A percentile compares a stretch with the other conserved stretches of the same genome.
phyloP scores from a whole-genome alignment of 2,329 filamentous ascomycete species.

The Aphanocladium album region DNA sequence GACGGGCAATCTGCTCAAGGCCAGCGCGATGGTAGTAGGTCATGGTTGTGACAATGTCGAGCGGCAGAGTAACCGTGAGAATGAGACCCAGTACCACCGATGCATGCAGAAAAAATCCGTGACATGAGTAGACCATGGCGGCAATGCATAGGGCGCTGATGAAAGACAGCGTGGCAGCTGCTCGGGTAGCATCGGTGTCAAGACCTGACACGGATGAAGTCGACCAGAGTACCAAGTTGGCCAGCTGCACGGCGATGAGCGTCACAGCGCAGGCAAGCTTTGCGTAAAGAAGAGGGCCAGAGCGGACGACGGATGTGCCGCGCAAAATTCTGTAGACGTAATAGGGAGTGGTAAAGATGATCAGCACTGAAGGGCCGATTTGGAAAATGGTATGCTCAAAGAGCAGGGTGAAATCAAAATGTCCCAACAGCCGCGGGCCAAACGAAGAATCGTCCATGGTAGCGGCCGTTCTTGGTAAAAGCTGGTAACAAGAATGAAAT shows the following conservation, averaged over 20 bases:
- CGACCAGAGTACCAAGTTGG: conserved; percentile 24
- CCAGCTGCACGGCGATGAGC: conserved; percentile 15
- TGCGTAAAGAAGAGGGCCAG: conserved; percentile 14
- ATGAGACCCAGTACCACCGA: conserved; percentile 27
- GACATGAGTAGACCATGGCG: conserved; percentile 27
- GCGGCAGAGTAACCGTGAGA: conserved; percentile 26
- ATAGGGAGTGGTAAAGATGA: background rate
- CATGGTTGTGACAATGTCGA: conserved; percentile 27
- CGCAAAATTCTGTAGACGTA: background rate
- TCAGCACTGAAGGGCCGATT: background rate
- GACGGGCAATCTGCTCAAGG: conserved; percentile 19
- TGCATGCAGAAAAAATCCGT: conserved; percentile 26
- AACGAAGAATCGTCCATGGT: background rate
- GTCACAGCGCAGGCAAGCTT: conserved; percentile 15
- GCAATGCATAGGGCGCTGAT: conserved; percentile 24
- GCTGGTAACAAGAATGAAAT: no score
- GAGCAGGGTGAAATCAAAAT: background rate
- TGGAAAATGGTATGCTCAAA: background rate
- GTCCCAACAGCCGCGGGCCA: background rate
- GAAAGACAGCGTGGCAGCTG: conserved; percentile 23
- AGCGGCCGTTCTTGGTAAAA: no score
- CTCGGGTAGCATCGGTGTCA: conserved; percentile 18
- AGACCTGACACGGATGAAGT: conserved; percentile 9
- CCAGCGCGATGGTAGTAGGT: conserved; percentile 27
- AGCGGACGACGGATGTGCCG: background rate